Evolutionary conservation across 441 rosid genomes (phyloP), one percentile per base, ranked within the genome.

Genomic region (Metrosideros polymorpha): DNA sequence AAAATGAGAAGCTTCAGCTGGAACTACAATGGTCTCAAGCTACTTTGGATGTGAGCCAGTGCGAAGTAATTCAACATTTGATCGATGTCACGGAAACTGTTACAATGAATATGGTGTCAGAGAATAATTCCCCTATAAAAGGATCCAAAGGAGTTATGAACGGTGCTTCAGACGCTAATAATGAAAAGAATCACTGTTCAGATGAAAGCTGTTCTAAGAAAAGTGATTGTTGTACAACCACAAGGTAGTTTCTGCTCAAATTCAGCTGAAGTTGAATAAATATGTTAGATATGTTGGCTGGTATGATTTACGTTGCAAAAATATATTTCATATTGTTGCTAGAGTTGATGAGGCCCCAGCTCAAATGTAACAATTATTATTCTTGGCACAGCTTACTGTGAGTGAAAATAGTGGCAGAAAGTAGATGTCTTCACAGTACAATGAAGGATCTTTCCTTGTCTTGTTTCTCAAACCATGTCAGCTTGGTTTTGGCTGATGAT

Each of bases 21-120:
- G 99, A 97, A 89, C 91, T 97, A 25, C 97, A 96, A 43, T 89
- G 91, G 25, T 97, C 99, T 3, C 98, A 94, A 61, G 90, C 96
- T 47, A 91, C 91, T 89, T 88, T 93, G 87, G 98, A 97, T 91
- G 92, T 86, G 63, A 86, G 83, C 85, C 96, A 97, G 50, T 95
- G 98, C 47, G 94, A 96, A 87, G 94, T 97, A 57, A 96, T 97
- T 85, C 98, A 95, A 53, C 98, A 86, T 85, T 91, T 97, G 93
- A 89, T 97, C 84, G 96, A 93, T 32, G 96, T 96, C 27, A 93
- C 99, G 29, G 94, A 94, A 90, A 87, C 90, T 56, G 96, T 77
- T 89, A 95, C 92, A 82, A 88, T 91, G 47, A 92, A 86, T 91
- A 82, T 91, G 85, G 61, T 71, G 87, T 91, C 92, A 17, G 92